A percentile compares a stretch with the other conserved stretches of the same genome.
These are phyloP conservation scores for Suillus discolor DNA, from an alignment of 768 basidiomycete species.

Conservation along the genomic window DNA sequence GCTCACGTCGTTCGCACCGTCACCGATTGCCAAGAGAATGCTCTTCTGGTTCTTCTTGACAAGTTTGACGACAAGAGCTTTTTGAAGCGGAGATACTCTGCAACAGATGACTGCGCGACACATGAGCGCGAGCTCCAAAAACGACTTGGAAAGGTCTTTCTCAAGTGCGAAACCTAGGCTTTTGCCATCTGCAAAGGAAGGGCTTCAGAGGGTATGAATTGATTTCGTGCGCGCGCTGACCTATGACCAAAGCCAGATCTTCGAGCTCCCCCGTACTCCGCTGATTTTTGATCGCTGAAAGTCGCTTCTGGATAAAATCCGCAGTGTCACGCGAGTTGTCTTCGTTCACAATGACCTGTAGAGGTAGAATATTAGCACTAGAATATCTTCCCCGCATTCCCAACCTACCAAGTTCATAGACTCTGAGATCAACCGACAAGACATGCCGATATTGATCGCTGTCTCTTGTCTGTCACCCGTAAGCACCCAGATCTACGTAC, in stretches of 20 bases:
- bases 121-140: conserved; percentile 95
- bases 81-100: conserved; percentile 90
- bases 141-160: conserved; percentile 86
- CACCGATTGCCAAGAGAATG: conserved; percentile 94
- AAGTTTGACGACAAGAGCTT: conserved; percentile 97
- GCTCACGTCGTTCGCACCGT: conserved; percentile 97
- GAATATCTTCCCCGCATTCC: not conserved
- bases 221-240: conserved; percentile 42
- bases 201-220: not conserved
- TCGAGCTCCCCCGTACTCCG: conserved; percentile 89
- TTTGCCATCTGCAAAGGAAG: conserved; percentile 74
- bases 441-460: conserved; percentile 98
- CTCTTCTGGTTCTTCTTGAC: conserved; percentile 96
- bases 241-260: conserved; percentile 93
- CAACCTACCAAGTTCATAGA: conserved; percentile 89
- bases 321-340: conserved; percentile 78
- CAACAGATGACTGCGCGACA: conserved; percentile 89
- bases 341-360: conserved; percentile 92
- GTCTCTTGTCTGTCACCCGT: conserved; percentile 99
- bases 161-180: conserved; percentile 91
- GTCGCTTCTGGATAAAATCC: conserved; percentile 84
- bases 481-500: conserved; percentile 85
- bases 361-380: conserved; percentile 6
- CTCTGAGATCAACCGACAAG: conserved; percentile 94
- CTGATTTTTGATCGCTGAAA: conserved; percentile 93